These are phyloP conservation scores for Setaria viridis DNA, from an alignment of 202 grass and related monocot genomes.

Conservation along the genomic window DNA sequence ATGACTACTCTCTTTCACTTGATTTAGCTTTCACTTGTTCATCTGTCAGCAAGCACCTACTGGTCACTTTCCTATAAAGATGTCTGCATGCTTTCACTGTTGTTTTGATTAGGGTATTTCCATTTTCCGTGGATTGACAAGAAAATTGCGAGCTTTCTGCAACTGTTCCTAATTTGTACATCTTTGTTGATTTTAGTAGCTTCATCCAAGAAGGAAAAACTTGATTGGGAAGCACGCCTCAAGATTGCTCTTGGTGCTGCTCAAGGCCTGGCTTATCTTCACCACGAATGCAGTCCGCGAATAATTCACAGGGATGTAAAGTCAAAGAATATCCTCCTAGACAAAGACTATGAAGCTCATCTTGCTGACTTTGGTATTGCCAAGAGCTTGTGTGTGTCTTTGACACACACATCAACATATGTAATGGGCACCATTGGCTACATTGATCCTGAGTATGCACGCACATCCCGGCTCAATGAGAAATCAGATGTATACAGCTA, in stretches of 20 bases:
- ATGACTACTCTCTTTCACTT: not conserved
- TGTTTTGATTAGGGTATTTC: conserved; percentile 42
- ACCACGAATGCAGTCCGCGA: conserved; percentile 77
- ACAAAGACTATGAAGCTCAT: conserved; percentile 74
- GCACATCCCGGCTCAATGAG: conserved; percentile 75
- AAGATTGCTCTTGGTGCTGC: conserved; percentile 74
- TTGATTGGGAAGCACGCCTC: conserved; percentile 69
- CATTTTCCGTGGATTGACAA: conserved; percentile 6
- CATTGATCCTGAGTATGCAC: conserved; percentile 84
- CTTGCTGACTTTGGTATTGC: conserved; percentile 82
- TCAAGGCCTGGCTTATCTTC: conserved; percentile 78
- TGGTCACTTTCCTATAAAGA: conserved; percentile 21
- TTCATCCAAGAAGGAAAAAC: conserved; percentile 71
- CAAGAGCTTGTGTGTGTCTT: conserved; percentile 77
- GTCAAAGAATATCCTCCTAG: conserved; percentile 81
- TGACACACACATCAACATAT: conserved; percentile 81
- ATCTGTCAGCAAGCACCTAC: conserved; percentile 25
- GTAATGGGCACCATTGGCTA: conserved; percentile 92
- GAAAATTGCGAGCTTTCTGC: not conserved
- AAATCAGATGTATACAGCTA: conserved; percentile 87
- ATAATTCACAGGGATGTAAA: conserved; percentile 86
- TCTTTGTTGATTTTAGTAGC: conserved; percentile 44
- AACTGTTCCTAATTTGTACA: conserved; percentile 5
- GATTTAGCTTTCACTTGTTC: conserved; percentile 21
- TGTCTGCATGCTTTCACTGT: conserved; percentile 13